phyloP scores from a whole-genome alignment of 345 rosid genomes.

The Garcia nutans region DNA sequence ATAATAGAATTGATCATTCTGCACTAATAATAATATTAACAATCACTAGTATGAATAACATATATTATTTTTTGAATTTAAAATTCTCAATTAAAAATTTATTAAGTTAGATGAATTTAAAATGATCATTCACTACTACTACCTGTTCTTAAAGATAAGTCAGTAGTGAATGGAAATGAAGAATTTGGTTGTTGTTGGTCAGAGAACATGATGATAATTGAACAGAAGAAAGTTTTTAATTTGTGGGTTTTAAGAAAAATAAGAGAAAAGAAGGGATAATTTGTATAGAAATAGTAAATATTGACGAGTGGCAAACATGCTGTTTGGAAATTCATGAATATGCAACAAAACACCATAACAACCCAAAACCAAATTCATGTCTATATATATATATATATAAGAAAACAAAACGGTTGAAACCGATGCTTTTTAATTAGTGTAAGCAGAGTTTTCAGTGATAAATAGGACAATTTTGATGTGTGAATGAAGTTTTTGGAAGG shows the following conservation, averaged over 20 bases:
- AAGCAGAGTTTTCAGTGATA: neutral
- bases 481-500: neutral
- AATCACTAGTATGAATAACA: no score
- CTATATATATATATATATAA: neutral
- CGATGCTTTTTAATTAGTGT: neutral
- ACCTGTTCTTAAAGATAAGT: constrained; percentile 21
- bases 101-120: no score
- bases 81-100: no score
- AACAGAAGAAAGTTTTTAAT: neutral
- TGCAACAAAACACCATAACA: constrained; percentile 1
- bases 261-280: neutral
- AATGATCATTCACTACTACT: neutral
- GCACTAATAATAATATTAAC: no score
- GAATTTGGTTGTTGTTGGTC: neutral
- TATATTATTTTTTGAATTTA: no score
- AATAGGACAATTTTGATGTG: neutral
- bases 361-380: neutral
- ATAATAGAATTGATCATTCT: no score
- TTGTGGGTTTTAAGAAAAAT: neutral
- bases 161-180: neutral
- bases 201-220: constrained; percentile 3
- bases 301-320: constrained; percentile 18
- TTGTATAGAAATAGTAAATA: no score
- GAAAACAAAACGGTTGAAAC: constrained; percentile 12
- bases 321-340: neutral